These are phyloP conservation scores for Nitzschia palea DNA, from an alignment of 108 stramenopile species.

Conservation along the genomic window DNA sequence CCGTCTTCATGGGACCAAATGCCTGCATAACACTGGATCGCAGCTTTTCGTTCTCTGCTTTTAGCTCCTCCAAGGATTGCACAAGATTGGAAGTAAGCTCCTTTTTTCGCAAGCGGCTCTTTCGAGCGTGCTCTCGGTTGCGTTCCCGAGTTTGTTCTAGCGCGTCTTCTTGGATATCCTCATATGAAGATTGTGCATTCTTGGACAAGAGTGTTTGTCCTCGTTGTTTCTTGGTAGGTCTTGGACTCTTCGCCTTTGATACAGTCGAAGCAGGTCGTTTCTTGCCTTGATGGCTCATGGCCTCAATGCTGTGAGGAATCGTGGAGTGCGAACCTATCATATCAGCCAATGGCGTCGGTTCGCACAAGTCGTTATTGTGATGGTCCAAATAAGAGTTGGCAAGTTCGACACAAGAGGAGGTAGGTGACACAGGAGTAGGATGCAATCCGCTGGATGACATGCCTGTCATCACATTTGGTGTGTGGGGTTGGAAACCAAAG, in stretches of 20 bases:
- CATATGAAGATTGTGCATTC: background rate
- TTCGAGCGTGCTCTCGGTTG: slow-evolving; percentile 93
- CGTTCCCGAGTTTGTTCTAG: slow-evolving; percentile 22
- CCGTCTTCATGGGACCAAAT: background rate
- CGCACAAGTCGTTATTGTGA: background rate
- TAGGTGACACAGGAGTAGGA: background rate
- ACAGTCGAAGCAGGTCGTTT: background rate
- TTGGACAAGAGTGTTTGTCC: background rate
- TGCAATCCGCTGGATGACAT: background rate
- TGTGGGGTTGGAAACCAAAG: background rate
- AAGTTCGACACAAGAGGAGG: background rate
- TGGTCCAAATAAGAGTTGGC: background rate
- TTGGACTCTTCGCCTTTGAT: background rate
- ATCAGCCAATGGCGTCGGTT: background rate
- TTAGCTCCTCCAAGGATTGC: slow-evolving; percentile 69
- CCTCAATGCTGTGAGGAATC: background rate
- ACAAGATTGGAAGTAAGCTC: slow-evolving; percentile 90
- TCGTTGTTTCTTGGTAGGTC: slow-evolving; percentile 1
- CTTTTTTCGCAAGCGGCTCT: slow-evolving; percentile 94
- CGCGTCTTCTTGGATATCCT: background rate
- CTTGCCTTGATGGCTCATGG: background rate
- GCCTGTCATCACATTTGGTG: background rate
- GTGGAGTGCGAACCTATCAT: background rate
- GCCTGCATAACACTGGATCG: slow-evolving; percentile 1
- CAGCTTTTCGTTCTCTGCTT: slow-evolving; percentile 83